phyloP scores from a whole-genome alignment of 208 protist genomes.

The Acanthamoeba royreba region DNA sequence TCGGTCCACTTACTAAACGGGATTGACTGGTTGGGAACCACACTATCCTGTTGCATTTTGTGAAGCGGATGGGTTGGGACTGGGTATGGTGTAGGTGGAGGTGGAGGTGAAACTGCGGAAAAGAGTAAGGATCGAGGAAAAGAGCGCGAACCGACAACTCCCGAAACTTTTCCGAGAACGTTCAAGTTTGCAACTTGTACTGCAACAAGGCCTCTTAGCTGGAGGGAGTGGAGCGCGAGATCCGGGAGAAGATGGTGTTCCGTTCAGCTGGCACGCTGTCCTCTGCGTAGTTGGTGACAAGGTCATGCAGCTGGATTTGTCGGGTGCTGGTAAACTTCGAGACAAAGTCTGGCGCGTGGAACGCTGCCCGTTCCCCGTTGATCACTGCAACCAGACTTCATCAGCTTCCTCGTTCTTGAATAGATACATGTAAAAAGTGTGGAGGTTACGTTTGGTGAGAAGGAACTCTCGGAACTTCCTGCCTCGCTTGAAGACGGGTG shows the following conservation, averaged over 20 bases:
- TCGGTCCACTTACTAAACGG: too few relatives aligned
- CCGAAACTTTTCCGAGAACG: too few relatives aligned
- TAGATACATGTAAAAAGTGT: too few relatives aligned
- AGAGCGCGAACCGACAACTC: too few relatives aligned
- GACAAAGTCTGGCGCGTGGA: not conserved
- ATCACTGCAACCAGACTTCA: not conserved
- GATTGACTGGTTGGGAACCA: too few relatives aligned
- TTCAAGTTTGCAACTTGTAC: too few relatives aligned
- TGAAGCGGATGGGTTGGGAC: too few relatives aligned
- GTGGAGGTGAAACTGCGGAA: too few relatives aligned
- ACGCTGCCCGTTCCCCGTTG: slow-evolving; percentile 4
- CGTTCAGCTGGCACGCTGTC: not conserved
- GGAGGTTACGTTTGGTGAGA: slow-evolving; percentile 20
- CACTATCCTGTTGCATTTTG: too few relatives aligned
- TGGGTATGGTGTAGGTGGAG: too few relatives aligned
- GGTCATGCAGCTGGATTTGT: not conserved
- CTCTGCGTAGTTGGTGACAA: not conserved
- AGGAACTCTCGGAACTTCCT: slow-evolving; percentile 36
- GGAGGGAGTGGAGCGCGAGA: not conserved
- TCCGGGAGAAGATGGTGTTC: not conserved
- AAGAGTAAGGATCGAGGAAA: too few relatives aligned
- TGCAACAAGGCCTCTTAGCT: too few relatives aligned
- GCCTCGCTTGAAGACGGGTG: not conserved
- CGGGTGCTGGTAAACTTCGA: not conserved
- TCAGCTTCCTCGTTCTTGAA: not conserved